Percentiles rank a stretch among this genome's conserved stretches.
These are phyloP conservation scores for Barnettozyma sucrosica DNA, from an alignment of 805 yeast genomes.

Conservation along the genomic window DNA sequence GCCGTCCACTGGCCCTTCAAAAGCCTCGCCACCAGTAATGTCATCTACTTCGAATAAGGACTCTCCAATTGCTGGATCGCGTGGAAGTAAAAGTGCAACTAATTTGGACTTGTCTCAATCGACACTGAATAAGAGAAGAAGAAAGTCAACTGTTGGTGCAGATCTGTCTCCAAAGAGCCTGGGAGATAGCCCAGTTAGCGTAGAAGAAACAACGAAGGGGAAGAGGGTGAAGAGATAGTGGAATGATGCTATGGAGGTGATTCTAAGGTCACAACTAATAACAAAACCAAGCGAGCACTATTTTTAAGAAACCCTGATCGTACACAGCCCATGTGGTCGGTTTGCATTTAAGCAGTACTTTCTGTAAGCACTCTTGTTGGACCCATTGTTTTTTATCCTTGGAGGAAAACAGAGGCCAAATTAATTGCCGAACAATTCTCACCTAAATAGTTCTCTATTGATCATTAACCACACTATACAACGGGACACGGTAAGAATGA, in stretches of 20 bases:
- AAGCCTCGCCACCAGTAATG: constrained; percentile 6
- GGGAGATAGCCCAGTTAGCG: background rate
- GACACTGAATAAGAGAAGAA: constrained; percentile 31
- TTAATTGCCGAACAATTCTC: background rate
- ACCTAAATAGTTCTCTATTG: background rate
- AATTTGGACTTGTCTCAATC: constrained; percentile 30
- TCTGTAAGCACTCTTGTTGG: no score
- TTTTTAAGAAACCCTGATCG: no score
- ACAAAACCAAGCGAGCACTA: no score
- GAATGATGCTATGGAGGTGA: background rate
- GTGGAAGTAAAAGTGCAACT: constrained; percentile 13
- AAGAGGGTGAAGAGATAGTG: background rate
- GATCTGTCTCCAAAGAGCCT: constrained; percentile 23
- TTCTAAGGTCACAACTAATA: no score
- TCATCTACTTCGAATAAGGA: background rate
- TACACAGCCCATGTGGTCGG: no score
- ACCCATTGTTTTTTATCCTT: background rate
- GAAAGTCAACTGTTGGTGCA: constrained; percentile 20
- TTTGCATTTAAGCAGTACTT: no score
- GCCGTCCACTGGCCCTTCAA: background rate
- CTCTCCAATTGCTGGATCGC: background rate
- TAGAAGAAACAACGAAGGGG: background rate
- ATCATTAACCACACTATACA: background rate
- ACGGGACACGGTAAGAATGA: constrained; percentile 1
- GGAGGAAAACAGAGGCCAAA: no score